Base-by-base conservation (phyloP, 2,329 filamentous ascomycete genomes). In the Monosporascus sp. region DNA sequence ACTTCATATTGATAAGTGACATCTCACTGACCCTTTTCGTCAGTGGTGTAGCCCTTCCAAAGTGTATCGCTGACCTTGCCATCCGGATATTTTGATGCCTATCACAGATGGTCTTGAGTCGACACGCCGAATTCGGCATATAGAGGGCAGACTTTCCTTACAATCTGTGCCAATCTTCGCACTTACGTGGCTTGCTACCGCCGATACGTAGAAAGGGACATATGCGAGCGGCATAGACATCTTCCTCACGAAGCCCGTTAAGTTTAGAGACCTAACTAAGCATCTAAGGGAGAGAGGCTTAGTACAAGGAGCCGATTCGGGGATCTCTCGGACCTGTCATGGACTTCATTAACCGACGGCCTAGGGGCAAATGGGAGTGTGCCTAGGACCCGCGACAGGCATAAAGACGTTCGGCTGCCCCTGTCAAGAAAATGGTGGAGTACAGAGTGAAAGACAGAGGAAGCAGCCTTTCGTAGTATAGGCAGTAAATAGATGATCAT, bases 221-320 rank as follows among this genome's bases (percentile, higher is more conserved):
- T 73, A 74, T 54, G 70, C 68, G 15, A 71, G 68, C 50, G 75
- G 75, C 1, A 69, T 77, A 24, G 74, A 78, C 57, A 55, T 75
- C 5, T 77, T 76, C 54, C 57, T 78, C 47, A 74, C 75, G 52
- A 77, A 78, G 58, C 75, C 75, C 1, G 73, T 78, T n/a, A 62
- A 68, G 6, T 54, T 72, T 8, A 65, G 65, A 3, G 67, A 72
- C 39, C 59, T 73, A 3, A 24, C 49, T 15, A 47, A 51, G 24
- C 24, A 44, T 9, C 22, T 58, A 37, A 20, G 14, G 5, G 48
- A 54, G n/a, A 54, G 31, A 27, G 22, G 42, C 22, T 22, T 45
- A 3, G 8, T 27, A 27, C 27, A 11, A 27, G 27, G 27, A 27
- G 2, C 27, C 2, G 27, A 11, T 27, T 27, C 3, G 27, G 3